phyloP scores from a whole-genome alignment of 1,284 basidiomycete species.

The Amylostereum chailletii region DNA sequence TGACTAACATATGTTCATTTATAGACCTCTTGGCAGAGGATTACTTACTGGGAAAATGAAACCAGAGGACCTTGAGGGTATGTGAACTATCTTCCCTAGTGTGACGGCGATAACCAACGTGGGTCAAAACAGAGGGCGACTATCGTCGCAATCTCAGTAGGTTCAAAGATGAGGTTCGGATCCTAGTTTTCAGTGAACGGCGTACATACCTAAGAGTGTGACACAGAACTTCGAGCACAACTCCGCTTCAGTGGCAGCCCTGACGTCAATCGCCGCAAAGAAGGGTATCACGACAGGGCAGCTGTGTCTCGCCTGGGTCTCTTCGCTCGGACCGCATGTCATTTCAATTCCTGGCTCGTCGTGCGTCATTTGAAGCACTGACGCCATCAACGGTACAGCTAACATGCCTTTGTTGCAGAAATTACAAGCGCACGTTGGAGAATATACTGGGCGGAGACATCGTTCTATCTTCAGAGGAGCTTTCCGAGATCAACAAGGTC shows the following conservation, averaged over 20 bases:
- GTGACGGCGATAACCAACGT: too few species aligned
- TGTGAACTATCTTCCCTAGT: too few species aligned
- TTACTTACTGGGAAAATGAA: slow-evolving; percentile 40
- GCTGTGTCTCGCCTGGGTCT: slow-evolving; percentile 56
- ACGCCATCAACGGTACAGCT: too few species aligned
- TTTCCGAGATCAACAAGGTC: slow-evolving; percentile 26
- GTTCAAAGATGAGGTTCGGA: slow-evolving; percentile 24
- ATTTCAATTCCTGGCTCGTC: slow-evolving; percentile 50
- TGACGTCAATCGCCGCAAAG: slow-evolving; percentile 35
- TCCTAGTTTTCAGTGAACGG: not conserved
- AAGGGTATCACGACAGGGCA: slow-evolving; percentile 47
- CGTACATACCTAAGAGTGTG: not conserved
- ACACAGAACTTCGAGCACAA: slow-evolving; percentile 43
- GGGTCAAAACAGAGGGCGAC: slow-evolving; percentile 21
- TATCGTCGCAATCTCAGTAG: slow-evolving; percentile 24
- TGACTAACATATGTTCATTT: too few species aligned
- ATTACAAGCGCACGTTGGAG: slow-evolving; percentile 31
- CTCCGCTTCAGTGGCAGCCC: slow-evolving; percentile 39
- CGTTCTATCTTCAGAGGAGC: slow-evolving; percentile 28
- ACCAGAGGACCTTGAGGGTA: too few species aligned
- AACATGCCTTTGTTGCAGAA: slow-evolving; percentile 10
- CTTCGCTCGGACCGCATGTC: slow-evolving; percentile 34
- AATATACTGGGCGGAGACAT: slow-evolving; percentile 36
- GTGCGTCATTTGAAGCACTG: slow-evolving; percentile 18
- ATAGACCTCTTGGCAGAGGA: slow-evolving; percentile 39